A percentile compares a stretch with the other conserved stretches of the same genome.
Conservation (phyloP, 1,139 yeast genomes). For the Nakaseomyces delphensis region DNA sequence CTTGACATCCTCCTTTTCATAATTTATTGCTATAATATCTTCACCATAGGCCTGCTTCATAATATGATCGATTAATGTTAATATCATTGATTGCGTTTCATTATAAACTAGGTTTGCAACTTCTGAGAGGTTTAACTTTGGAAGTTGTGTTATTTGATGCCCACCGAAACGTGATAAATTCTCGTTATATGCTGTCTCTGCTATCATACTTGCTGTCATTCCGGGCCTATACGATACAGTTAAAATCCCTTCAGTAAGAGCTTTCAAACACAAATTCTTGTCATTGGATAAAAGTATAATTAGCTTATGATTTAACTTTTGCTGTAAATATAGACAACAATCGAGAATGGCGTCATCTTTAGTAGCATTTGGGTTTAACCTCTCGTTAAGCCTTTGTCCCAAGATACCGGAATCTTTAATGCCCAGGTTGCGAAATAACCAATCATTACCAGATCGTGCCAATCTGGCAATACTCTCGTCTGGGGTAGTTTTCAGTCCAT, state of each 20-base stretch:
- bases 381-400: constrained; percentile 59
- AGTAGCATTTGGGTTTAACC: constrained; percentile 35
- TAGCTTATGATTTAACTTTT: constrained; percentile 35
- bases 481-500: constrained; percentile 50
- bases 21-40: constrained; percentile 45
- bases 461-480: constrained; percentile 37
- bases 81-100: constrained; percentile 39
- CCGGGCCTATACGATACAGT: constrained; percentile 57
- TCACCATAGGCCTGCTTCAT: constrained; percentile 53
- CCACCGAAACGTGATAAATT: constrained; percentile 26
- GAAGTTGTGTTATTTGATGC: not conserved
- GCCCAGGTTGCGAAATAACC: constrained; percentile 65
- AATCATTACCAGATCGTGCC: constrained; percentile 70
- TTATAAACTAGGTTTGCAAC: constrained; percentile 14
- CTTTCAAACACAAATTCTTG: constrained; percentile 70
- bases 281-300: constrained; percentile 72
- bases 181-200: constrained; percentile 42
- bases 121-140: constrained; percentile 1
- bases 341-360: constrained; percentile 84
- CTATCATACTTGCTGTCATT: constrained; percentile 56
- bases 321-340: constrained; percentile 62
- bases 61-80: constrained; percentile 44
- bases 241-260: constrained; percentile 54
- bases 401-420: constrained; percentile 41
- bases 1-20: constrained; percentile 33